phyloP scores from a whole-genome alignment of 805 yeast species.

The Metschnikowia lunata region DNA sequence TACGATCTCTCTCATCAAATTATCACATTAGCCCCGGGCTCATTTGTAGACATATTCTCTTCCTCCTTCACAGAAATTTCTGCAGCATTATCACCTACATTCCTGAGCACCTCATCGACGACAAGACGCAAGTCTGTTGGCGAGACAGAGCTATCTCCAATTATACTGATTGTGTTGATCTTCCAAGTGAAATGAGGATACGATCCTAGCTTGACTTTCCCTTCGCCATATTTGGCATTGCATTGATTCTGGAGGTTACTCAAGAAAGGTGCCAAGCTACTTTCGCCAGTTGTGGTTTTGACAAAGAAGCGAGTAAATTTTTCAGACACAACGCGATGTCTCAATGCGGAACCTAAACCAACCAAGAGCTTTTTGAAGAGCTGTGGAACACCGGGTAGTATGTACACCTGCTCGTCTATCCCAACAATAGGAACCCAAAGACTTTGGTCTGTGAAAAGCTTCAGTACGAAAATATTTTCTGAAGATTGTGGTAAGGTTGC shows the following conservation, averaged over 20 bases:
- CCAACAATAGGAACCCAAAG: slow-evolving; percentile 85
- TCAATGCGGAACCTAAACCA: slow-evolving; percentile 36
- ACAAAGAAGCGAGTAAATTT: slow-evolving; percentile 49
- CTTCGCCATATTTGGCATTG: slow-evolving; percentile 26
- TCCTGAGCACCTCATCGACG: slow-evolving; percentile 42
- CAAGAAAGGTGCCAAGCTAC: slow-evolving; percentile 64
- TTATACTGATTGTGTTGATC: slow-evolving; percentile 66
- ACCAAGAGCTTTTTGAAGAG: slow-evolving; percentile 55
- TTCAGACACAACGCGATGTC: slow-evolving; percentile 21
- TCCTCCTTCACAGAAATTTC: slow-evolving; percentile 61
- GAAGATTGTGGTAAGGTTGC: slow-evolving; percentile 60
- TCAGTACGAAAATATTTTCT: slow-evolving; percentile 32
- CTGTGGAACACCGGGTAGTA: slow-evolving; percentile 83
- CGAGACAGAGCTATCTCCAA: slow-evolving; percentile 48
- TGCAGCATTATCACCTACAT: slow-evolving; percentile 47
- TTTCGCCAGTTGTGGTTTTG: slow-evolving; percentile 57
- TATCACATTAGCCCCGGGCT: slow-evolving; percentile 7
- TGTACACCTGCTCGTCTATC: slow-evolving; percentile 57
- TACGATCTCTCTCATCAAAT: background rate
- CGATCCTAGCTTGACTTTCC: slow-evolving; percentile 66
- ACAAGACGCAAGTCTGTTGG: slow-evolving; percentile 34
- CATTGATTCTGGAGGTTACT: slow-evolving; percentile 44
- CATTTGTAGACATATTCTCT: slow-evolving; percentile 35
- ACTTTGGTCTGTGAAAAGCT: slow-evolving; percentile 40
- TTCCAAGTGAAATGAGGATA: slow-evolving; percentile 73